Evolutionary conservation across 495 filamentous ascomycete species (phyloP), one percentile per base, ranked within the genome.

Genomic region (Tetracladium setigerum): DNA sequence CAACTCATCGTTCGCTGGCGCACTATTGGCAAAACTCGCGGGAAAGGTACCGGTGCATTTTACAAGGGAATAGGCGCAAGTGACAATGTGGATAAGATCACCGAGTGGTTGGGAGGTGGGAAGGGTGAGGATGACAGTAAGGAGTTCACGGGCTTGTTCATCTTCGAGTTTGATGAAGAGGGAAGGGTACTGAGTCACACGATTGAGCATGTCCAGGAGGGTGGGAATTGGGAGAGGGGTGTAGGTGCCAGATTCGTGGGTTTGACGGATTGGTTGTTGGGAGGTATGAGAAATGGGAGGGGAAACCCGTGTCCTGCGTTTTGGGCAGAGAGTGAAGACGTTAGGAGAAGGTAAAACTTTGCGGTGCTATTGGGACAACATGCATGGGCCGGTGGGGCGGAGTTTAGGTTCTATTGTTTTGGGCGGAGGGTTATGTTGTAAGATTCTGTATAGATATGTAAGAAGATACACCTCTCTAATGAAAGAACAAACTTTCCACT

Each of bases 91-190:
- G 72, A 77, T 47, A 69, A 69, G 52, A 73, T 75, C 38, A 71
- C 59, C 9, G 68, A 73, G 33, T 71, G 73, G 55, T 57, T 76
- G 0, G 62, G 64, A 7, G 63, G 64, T 36, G 60, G 58, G 6
- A 60, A 57, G 36, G 55, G 54, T 16, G 54, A 61, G 41, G 52
- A 61, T 52, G 57, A 60, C 30, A 67, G 60, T 38, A 69, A 77
- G 24, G 84, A 83, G 57, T 91, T 90, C 60, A 80, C 71, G 31
- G 92, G 92, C 0, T 53, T 96, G 13, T 98, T 98, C 62, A 79
- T 95, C 39, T 98, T 98, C 65, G 87, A 92, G 44, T 98, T 98
- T 64, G 94, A 98, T 59, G 78, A 83, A 49, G 81, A 94, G 52
- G 92, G 94, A 2, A 70, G 89, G 41, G 81, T 98, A 19, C 53